phyloP scores from a whole-genome alignment of 768 basidiomycete species.

The Auricularia auricula-judae region DNA sequence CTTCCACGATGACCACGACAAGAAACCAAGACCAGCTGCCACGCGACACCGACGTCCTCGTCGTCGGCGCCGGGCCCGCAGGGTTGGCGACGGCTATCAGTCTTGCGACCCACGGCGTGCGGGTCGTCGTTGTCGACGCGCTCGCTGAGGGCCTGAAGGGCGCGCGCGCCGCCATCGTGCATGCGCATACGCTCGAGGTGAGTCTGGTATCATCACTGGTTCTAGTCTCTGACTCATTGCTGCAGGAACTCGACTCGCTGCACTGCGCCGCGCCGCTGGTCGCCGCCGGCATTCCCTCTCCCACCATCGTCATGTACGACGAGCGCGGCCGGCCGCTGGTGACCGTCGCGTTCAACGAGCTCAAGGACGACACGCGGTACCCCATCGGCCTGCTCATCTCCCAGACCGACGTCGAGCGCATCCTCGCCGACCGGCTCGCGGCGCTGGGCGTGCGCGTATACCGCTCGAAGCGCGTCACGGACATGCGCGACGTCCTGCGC shows the following conservation, averaged over 20 bases:
- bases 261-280: slow-evolving; percentile 29
- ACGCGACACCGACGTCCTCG: slow-evolving; percentile 28
- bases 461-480: slow-evolving; percentile 28
- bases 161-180: slow-evolving; percentile 36
- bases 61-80: slow-evolving; percentile 40
- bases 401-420: slow-evolving; percentile 33
- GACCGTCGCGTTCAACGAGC: slow-evolving; percentile 20
- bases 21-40: slow-evolving; percentile 15
- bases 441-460: slow-evolving; percentile 22
- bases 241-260: slow-evolving; percentile 35
- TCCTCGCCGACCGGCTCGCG: slow-evolving; percentile 25
- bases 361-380: slow-evolving; percentile 31
- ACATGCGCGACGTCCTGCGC: slow-evolving; percentile 20
- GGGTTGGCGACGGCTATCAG: slow-evolving; percentile 38
- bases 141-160: slow-evolving; percentile 19
- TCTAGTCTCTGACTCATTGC: slow-evolving; percentile 20
- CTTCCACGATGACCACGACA: neutral
- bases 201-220: slow-evolving; percentile 1
- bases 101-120: slow-evolving; percentile 31
- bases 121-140: slow-evolving; percentile 36
- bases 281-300: slow-evolving; percentile 18
- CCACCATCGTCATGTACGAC: slow-evolving; percentile 2
- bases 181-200: slow-evolving; percentile 45
- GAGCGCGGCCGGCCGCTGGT: slow-evolving; percentile 14
- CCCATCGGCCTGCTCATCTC: slow-evolving; percentile 33